Conservation (phyloP, 1,284 basidiomycete species). For the Ceratobasidium sp. region DNA sequence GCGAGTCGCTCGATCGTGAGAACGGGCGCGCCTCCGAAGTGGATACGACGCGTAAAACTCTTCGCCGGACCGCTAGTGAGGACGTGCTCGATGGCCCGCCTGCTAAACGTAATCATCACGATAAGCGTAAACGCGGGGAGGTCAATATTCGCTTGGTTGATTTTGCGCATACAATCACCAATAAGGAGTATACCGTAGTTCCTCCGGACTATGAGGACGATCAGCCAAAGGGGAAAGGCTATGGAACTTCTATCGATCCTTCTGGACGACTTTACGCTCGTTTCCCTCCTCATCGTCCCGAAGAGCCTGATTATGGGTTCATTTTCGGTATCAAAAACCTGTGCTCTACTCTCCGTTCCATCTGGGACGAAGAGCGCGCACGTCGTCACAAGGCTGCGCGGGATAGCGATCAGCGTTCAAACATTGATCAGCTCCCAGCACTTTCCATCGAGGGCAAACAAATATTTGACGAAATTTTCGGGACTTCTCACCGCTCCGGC, state of each 20-base stretch:
- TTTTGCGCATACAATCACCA: constrained; percentile 98
- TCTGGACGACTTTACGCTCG: constrained; percentile 85
- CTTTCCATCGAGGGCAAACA: constrained; percentile 77
- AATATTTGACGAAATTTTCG: constrained; percentile 80
- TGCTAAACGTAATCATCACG: constrained; percentile 66
- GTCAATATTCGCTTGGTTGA: constrained; percentile 97
- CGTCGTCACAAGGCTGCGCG: constrained; percentile 70
- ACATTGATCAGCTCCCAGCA: constrained; percentile 68
- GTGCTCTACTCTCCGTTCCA: constrained; percentile 76
- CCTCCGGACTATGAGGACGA: constrained; percentile 52
- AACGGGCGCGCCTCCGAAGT: constrained; percentile 49
- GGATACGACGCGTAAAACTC: constrained; percentile 51
- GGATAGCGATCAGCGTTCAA: constrained; percentile 67
- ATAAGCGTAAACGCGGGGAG: constrained; percentile 81
- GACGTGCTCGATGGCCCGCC: constrained; percentile 76
- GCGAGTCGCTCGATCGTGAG: constrained; percentile 78
- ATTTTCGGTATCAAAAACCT: constrained; percentile 91
- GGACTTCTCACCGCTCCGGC: constrained; percentile 58
- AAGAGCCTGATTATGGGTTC: constrained; percentile 93
- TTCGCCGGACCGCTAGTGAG: constrained; percentile 81
- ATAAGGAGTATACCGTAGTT: constrained; percentile 84
- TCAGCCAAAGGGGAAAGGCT: constrained; percentile 67
- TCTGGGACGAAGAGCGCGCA: constrained; percentile 87
- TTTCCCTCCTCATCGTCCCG: constrained; percentile 92
- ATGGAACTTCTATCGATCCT: constrained; percentile 82